Base-by-base conservation (phyloP, 2,329 filamentous ascomycete genomes). In the Didymella glomerata region DNA sequence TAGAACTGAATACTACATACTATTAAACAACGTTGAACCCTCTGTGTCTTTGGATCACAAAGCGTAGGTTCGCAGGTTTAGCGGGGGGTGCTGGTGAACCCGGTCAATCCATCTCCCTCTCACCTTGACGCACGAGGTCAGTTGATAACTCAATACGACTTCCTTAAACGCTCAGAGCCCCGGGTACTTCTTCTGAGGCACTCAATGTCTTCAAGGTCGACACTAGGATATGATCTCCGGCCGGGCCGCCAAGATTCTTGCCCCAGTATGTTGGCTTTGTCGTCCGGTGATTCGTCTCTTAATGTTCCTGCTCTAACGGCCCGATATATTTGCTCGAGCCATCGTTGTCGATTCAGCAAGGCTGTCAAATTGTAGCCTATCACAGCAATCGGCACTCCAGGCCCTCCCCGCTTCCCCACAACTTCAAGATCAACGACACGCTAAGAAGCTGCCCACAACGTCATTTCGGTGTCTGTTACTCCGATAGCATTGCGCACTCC, bases 391-490 rank as follows among this genome's bases (percentile, higher is more conserved):
- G 22, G 16, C n/a, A 7, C 36, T n/a, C 2, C 24, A 25, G 38
- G 38, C 16, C 14, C 42, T 46, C 49, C 40, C 56, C 56, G 32
- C 56, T 59, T 59, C 56, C 50, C 56, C 56, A 58, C 55, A 50
- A 24, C 36, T 46, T 50, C 7, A 16, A 25, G 30, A 59, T 59
- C 46, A 25, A 27, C 45, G 18, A 34, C 11, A n/a, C n/a, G n/a
- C 44, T 44, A 57, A 2, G 27, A 38, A 18, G 13, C n/a, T 36
- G 2, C 10, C 9, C 20, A 41, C 11, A 49, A 49, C 55, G 55
- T 59, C 56, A 59, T 54, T 49, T 59, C 56, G 56, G 56, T 42
- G 24, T 24, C 32, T 53, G 40, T 45, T 59, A 41, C 46, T 54
- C 56, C 56, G 56, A 50, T 32, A 34, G 6, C 20, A 13, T 22